A percentile compares a stretch with the other conserved stretches of the same genome.
Evolutionary conservation across 139 green algal species (phyloP).

Genomic region (Bryopsis sp.): DNA sequence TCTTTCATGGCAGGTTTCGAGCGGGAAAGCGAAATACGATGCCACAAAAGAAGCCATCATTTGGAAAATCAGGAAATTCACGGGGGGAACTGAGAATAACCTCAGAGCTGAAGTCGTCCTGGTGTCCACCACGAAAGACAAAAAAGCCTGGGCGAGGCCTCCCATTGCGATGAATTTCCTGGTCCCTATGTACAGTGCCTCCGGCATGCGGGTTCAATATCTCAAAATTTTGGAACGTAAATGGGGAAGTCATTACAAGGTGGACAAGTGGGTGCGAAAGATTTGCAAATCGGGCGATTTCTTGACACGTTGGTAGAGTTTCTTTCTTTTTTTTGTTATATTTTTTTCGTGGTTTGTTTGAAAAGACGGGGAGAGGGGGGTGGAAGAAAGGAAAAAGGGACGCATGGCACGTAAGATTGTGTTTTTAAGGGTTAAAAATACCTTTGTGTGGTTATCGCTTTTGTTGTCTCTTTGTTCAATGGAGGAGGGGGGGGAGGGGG

Average conservation of each 20-base stretch:
- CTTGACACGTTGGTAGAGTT: conserved; percentile 50
- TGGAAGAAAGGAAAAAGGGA: no score
- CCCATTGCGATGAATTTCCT: conserved; percentile 80
- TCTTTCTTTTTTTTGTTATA: no score
- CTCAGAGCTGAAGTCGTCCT: conserved; percentile 82
- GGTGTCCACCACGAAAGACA: conserved; percentile 70
- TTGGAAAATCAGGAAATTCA: conserved; percentile 86
- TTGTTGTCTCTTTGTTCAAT: no score
- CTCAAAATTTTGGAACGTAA: conserved; percentile 81
- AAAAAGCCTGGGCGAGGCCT: conserved; percentile 72
- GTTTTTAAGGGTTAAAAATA: no score
- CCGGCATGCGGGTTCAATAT: conserved; percentile 79
- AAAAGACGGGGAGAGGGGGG: no score
- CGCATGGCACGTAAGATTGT: no score
- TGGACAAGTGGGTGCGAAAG: conserved; percentile 91
- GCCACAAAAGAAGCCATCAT: conserved; percentile 67
- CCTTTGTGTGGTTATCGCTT: no score
- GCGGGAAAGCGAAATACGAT: conserved; percentile 89
- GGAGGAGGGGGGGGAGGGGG: no score
- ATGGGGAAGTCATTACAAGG: conserved; percentile 54
- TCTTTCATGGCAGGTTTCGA: conserved; percentile 32
- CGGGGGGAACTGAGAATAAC: conserved; percentile 60
- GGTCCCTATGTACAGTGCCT: conserved; percentile 89
- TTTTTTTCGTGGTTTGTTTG: no score
- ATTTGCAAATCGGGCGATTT: conserved; percentile 79